phyloP scores from a whole-genome alignment of 2,329 filamentous ascomycete species.

The Pyrenophora seminiperda region DNA sequence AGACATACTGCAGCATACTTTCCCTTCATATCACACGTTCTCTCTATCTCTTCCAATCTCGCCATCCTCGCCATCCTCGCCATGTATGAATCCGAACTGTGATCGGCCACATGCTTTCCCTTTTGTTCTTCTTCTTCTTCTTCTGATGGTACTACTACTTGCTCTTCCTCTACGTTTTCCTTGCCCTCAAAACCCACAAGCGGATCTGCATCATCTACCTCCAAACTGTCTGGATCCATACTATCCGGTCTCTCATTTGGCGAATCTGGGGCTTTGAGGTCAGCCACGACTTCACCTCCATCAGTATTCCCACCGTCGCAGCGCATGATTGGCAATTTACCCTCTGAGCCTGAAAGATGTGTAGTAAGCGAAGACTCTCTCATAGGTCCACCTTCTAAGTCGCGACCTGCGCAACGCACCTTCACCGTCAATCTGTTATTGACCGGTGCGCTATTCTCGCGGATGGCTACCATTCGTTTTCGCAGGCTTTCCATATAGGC shows the following conservation, averaged over 20 bases:
- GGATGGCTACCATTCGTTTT: conserved; percentile 6
- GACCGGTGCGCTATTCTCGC: not conserved
- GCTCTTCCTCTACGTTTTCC: not conserved
- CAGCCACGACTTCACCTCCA: not conserved
- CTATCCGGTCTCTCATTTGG: not conserved
- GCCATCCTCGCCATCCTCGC: not conserved
- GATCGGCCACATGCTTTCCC: no score
- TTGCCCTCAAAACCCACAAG: not conserved
- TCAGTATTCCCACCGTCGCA: not conserved
- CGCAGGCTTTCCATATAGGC: not conserved
- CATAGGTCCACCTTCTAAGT: not conserved
- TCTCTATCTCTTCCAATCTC: not conserved
- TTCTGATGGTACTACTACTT: not conserved
- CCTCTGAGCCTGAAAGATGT: not conserved
- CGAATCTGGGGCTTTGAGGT: not conserved
- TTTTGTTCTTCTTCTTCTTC: not conserved
- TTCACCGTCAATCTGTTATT: not conserved
- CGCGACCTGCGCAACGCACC: not conserved
- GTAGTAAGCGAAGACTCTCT: not conserved
- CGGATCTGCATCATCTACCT: no score
- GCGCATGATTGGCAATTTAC: not conserved
- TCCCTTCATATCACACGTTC: conserved; percentile 2
- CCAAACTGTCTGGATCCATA: conserved; percentile 2
- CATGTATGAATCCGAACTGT: not conserved
- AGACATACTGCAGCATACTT: conserved; percentile 9